Base-by-base conservation (phyloP, 495 filamentous ascomycete genomes). In the Schizothecium vesticola region DNA sequence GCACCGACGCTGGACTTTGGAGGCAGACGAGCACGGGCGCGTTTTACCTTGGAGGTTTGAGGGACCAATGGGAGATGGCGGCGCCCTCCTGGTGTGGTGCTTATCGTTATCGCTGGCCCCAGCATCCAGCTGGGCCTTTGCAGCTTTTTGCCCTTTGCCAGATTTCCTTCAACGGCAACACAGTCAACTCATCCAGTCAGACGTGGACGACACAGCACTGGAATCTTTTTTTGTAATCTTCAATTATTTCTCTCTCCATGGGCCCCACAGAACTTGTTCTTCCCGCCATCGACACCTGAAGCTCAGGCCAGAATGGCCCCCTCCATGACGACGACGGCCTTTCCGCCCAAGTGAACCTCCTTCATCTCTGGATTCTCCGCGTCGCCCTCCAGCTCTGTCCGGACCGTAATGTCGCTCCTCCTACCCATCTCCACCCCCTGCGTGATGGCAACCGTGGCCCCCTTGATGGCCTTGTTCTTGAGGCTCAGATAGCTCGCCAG, bases 401-500 rank as follows among this genome's bases (percentile, higher is more conserved):
- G 81, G 22, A 85, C 79, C 10, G 60, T 62, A 64, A 86, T 85
- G 33, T 80, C 83, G 80, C 90, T 92, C 70, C 78, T 79, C 67
- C 90, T 79, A 0, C 89, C 90, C 88, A 93, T 94, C 80, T 94
- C 91, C 13, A 93, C 88, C 0, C 91, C 91, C 79, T 94, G 91
- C 70, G 85, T 85, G 64, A 93, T 73, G 59, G 78, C 77, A 71
- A 85, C 89, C 69, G 72, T 77, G 57, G 74, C 70, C 4, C 68
- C 71, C 24, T 69, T 67, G n/a, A 77, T 72, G 29, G 71, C 71
- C 62, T 77, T 78, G 21, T 23, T 64, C n/a, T 72, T 78, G 59
- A 90, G 72, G 9, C 87, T 80, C 61, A 92, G 75, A 72, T 86
- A 90, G 11, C 81, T 78, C 26, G 80, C 79, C 66, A 92, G 73